A percentile compares a stretch with the other conserved stretches of the same genome.
phyloP scores from a whole-genome alignment of 2,329 filamentous ascomycete genomes.

The Fonsecaea multimorphosa region DNA sequence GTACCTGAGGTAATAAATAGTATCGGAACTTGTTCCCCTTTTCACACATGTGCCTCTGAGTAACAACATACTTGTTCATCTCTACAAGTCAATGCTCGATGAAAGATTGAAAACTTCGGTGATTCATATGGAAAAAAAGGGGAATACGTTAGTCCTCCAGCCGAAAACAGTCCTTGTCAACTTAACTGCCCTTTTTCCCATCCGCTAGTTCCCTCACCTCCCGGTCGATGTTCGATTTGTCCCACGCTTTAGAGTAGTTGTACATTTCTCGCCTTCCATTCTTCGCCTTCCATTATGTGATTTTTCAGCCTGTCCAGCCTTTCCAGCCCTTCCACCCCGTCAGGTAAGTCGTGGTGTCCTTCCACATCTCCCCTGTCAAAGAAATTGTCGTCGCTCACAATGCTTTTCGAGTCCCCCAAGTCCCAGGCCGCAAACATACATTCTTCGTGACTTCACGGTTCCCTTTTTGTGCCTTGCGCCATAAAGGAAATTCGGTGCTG shows the following conservation, averaged over 20 bases:
- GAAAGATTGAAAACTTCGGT: background rate
- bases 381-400: background rate
- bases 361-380: background rate
- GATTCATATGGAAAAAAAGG: background rate
- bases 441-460: background rate
- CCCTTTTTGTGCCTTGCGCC: conserved; percentile 5
- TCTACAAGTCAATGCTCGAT: background rate
- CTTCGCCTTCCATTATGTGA: conserved; percentile 9
- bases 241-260: conserved; percentile 2
- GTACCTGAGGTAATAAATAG: too few relatives aligned
- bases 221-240: background rate
- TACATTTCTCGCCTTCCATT: conserved; percentile 6
- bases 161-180: background rate
- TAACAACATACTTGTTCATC: background rate
- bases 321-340: conserved; percentile 4
- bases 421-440: conserved; percentile 6
- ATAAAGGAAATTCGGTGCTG: background rate
- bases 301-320: conserved; percentile 4
- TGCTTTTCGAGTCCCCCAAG: conserved; percentile 11
- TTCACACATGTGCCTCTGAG: too few relatives aligned
- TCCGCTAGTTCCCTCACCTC: background rate
- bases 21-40: background rate
- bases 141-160: background rate
- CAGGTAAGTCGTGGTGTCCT: conserved; percentile 1
- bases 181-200: background rate